Percentiles rank a stretch among this genome's conserved stretches.
These are phyloP conservation scores for Polyporus arcularius DNA, from an alignment of 768 basidiomycete genomes.

Conservation along the genomic window DNA sequence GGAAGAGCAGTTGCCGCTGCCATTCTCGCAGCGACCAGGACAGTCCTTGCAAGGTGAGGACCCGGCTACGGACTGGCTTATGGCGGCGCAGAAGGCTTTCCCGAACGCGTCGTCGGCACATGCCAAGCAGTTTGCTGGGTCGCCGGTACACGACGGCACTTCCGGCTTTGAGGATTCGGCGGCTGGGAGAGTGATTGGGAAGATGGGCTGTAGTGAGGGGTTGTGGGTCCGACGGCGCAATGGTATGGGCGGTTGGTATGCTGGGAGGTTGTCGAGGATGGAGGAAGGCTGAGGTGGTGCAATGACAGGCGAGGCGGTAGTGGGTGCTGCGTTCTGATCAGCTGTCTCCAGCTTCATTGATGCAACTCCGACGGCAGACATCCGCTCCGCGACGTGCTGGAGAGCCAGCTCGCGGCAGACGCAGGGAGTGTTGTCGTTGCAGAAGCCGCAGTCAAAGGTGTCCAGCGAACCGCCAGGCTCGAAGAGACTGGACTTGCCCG, in stretches of 20 bases:
- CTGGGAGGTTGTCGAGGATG: constrained; percentile 75
- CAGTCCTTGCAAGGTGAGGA: constrained; percentile 56
- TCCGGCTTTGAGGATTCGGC: constrained; percentile 27
- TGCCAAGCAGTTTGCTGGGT: constrained; percentile 82
- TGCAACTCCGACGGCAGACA: constrained; percentile 16
- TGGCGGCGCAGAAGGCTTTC: constrained; percentile 82
- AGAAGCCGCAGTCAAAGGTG: constrained; percentile 73
- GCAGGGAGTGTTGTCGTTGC: constrained; percentile 68
- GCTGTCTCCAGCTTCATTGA: constrained; percentile 31
- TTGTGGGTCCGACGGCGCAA: constrained; percentile 58
- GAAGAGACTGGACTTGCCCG: constrained; percentile 30
- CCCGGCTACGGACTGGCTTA: constrained; percentile 61
- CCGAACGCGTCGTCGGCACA: constrained; percentile 87
- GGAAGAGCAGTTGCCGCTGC: constrained; percentile 19
- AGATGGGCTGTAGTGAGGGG: constrained; percentile 49
- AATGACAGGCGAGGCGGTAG: constrained; percentile 20
- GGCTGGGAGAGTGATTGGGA: constrained; percentile 45
- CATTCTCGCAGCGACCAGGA: constrained; percentile 40
- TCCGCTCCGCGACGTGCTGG: constrained; percentile 41
- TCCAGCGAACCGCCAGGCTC: constrained; percentile 37
- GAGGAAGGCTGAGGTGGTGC: constrained; percentile 40
- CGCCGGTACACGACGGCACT: constrained; percentile 68
- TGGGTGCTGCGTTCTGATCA: constrained; percentile 22
- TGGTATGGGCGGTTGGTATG: constrained; percentile 81
- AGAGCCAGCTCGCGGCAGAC: constrained; percentile 72